These are phyloP conservation scores for Lasiosphaeria miniovina DNA, from an alignment of 495 filamentous ascomycete species.

Conservation along the genomic window DNA sequence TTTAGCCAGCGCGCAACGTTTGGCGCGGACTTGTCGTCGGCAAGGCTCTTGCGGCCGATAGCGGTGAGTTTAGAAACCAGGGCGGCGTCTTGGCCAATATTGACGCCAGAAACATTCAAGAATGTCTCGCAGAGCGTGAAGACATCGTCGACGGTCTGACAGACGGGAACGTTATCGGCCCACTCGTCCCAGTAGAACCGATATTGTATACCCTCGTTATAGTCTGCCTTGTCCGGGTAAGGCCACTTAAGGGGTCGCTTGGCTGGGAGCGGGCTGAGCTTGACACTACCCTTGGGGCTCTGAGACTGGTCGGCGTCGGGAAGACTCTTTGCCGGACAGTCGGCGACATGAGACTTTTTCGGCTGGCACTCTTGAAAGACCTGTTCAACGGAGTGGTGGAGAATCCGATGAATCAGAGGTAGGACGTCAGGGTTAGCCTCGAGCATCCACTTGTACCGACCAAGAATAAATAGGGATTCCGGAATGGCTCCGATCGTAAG, in stretches of 20 bases:
- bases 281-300: constrained; percentile 63
- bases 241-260: constrained; percentile 73
- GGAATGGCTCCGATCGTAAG: constrained; percentile 89
- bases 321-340: constrained; percentile 45
- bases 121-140: constrained; percentile 84
- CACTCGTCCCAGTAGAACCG: constrained; percentile 98
- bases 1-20: constrained; percentile 75
- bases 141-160: constrained; percentile 85
- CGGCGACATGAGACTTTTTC: constrained; percentile 14
- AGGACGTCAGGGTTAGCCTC: constrained; percentile 74
- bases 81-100: constrained; percentile 76
- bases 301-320: constrained; percentile 59
- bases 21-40: constrained; percentile 61
- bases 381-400: constrained; percentile 68
- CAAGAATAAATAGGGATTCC: constrained; percentile 88
- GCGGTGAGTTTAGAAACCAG: constrained; percentile 76
- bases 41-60: constrained; percentile 75
- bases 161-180: constrained; percentile 87
- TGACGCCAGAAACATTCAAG: constrained; percentile 77
- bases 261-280: constrained; percentile 50
- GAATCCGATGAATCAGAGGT: constrained; percentile 69
- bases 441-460: constrained; percentile 85
- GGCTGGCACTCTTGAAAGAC: constrained; percentile 41
- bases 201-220: constrained; percentile 69
- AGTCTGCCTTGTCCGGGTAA: constrained; percentile 70